Percentiles rank a stretch among this genome's conserved stretches.
Evolutionary conservation across 495 filamentous ascomycete species (phyloP).

Genomic region (Apodospora peruviana): DNA sequence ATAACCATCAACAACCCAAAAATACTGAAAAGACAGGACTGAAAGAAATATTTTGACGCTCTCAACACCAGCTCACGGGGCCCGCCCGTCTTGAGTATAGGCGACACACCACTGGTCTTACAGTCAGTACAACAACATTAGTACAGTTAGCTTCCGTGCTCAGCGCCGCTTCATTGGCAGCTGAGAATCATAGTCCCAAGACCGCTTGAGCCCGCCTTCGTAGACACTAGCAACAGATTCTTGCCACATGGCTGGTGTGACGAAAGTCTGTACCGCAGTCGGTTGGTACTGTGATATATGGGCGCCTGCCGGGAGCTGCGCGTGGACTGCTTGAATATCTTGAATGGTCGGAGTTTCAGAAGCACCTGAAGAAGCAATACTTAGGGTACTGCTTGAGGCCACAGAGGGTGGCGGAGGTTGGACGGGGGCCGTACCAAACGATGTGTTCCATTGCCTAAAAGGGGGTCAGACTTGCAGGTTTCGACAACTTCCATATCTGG

Average conservation of each 20-base stretch:
- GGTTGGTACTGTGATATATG: slow-evolving; percentile 52
- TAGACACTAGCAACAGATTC: slow-evolving; percentile 88
- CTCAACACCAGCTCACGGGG: no score
- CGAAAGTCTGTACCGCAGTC: slow-evolving; percentile 55
- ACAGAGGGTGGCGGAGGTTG: slow-evolving; percentile 36
- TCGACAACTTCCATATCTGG: neutral
- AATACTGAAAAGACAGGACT: no score
- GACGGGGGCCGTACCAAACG: slow-evolving; percentile 66
- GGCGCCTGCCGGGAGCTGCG: slow-evolving; percentile 45
- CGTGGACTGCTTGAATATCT: slow-evolving; percentile 44
- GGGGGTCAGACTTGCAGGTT: slow-evolving; percentile 21
- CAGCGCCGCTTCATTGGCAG: slow-evolving; percentile 23
- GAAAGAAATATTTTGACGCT: no score
- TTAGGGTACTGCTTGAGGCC: slow-evolving; percentile 35
- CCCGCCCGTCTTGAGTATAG: no score
- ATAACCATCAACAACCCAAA: no score
- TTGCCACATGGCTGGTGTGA: slow-evolving; percentile 95
- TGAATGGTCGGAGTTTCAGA: slow-evolving; percentile 47
- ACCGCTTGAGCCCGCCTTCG: slow-evolving; percentile 69
- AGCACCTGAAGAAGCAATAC: slow-evolving; percentile 37
- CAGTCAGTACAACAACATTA: no score
- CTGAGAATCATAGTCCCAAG: slow-evolving; percentile 56
- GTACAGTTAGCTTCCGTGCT: no score
- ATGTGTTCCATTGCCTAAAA: slow-evolving; percentile 81
- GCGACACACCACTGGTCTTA: no score